Percentiles rank a stretch among this genome's conserved stretches.
Evolutionary conservation across 352 stramenopile genomes (phyloP).

Genomic region (Phytophthora pluvialis): DNA sequence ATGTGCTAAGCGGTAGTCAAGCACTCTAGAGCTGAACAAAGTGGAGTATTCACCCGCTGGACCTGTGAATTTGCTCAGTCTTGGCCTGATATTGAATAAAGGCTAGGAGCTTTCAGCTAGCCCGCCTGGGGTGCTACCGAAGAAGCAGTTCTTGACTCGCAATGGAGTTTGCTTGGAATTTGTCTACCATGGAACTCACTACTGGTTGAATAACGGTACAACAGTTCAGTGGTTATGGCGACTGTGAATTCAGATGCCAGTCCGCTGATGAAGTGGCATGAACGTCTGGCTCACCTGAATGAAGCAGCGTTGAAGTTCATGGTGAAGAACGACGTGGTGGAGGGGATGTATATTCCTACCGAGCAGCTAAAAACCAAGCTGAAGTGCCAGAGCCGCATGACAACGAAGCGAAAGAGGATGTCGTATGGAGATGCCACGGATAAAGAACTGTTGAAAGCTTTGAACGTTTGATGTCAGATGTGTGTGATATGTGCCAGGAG

Average conservation of each 20-base stretch:
- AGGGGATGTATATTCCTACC: conserved; percentile 1
- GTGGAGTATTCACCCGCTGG: conserved; percentile 6
- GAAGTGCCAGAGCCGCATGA: conserved; percentile 14
- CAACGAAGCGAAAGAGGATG: background rate
- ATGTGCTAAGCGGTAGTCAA: background rate
- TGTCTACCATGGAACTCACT: background rate
- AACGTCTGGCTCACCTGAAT: conserved; percentile 8
- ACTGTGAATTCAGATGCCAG: conserved; percentile 2
- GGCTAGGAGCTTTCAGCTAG: conserved; percentile 1
- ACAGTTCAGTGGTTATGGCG: background rate
- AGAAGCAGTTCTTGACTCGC: conserved; percentile 5
- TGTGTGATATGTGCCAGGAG: too few species aligned
- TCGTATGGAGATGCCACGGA: conserved; percentile 3
- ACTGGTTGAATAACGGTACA: conserved; percentile 7
- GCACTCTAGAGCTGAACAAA: background rate
- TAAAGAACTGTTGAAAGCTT: background rate
- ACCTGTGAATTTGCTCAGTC: conserved; percentile 10
- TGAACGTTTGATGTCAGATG: too few species aligned
- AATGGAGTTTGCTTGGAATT: background rate
- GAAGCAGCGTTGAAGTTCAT: conserved; percentile 13
- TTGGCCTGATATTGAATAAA: conserved; percentile 2
- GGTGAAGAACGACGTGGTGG: conserved; percentile 10
- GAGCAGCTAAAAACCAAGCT: conserved; percentile 12
- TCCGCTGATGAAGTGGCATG: conserved; percentile 11
- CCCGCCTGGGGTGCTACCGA: background rate